A percentile compares a stretch with the other conserved stretches of the same genome.
Evolutionary conservation across 1,284 basidiomycete species (phyloP).

Genomic region (Ceratorhiza oryzae-sativae): DNA sequence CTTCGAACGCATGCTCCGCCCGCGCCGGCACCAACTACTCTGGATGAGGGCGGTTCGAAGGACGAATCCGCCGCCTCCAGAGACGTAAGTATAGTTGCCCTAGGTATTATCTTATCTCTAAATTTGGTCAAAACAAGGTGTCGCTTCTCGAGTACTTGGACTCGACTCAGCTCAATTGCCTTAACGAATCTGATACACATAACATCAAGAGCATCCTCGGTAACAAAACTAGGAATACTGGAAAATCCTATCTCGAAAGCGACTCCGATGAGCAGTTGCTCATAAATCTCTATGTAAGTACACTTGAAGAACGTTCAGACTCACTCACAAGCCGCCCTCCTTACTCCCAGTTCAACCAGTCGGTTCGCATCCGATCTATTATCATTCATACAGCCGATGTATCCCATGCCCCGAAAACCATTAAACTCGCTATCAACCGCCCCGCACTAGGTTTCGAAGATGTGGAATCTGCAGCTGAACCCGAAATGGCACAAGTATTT

Average conservation of each 20-base stretch:
- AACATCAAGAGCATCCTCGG: constrained; percentile 67
- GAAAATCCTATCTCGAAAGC: constrained; percentile 66
- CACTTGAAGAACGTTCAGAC: neutral
- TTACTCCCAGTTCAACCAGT: constrained; percentile 74
- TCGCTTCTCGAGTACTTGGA: constrained; percentile 71
- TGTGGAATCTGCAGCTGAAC: constrained; percentile 61
- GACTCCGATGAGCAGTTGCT: constrained; percentile 84
- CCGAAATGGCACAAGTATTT: constrained; percentile 62
- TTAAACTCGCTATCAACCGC: constrained; percentile 75
- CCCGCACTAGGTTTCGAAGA: constrained; percentile 72
- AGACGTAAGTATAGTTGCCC: constrained; percentile 38
- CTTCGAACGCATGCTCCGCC: constrained; percentile 47
- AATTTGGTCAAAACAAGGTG: constrained; percentile 42
- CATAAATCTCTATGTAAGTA: constrained; percentile 68
- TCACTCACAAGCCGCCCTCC: neutral
- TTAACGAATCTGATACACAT: constrained; percentile 74
- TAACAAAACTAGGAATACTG: constrained; percentile 58
- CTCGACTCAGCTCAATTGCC: constrained; percentile 68
- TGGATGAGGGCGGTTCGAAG: constrained; percentile 9
- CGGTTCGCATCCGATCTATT: constrained; percentile 76
- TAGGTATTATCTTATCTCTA: neutral
- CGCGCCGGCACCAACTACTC: constrained; percentile 3
- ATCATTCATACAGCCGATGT: constrained; percentile 62
- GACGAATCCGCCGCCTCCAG: constrained; percentile 31
- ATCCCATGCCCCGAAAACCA: constrained; percentile 65